Evolutionary conservation across 352 stramenopile genomes (phyloP).

Genomic region (Halophytophthora polymorphica): DNA sequence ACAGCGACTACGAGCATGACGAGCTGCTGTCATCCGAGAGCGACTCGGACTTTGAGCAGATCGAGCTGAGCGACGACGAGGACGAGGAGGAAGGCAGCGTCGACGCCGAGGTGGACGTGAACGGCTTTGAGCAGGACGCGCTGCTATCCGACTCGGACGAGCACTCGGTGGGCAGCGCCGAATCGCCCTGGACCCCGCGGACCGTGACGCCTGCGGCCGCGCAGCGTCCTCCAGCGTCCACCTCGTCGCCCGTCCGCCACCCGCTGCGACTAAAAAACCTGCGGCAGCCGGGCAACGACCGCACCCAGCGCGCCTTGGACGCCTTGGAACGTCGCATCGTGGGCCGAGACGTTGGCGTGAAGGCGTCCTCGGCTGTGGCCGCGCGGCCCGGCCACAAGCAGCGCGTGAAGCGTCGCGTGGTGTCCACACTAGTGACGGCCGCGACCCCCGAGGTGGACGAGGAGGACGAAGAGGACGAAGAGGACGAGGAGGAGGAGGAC

Average conservation of each 20-base stretch:
- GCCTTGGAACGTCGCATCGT: conserved; percentile 70
- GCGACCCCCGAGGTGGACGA: conserved; percentile 1
- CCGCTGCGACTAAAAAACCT: conserved; percentile 63
- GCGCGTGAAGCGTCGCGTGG: conserved; percentile 22
- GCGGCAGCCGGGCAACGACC: conserved; percentile 34
- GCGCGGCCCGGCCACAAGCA: not conserved
- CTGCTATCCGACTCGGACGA: conserved; percentile 28
- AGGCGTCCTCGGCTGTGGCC: not conserved
- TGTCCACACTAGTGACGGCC: conserved; percentile 14
- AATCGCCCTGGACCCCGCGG: conserved; percentile 12
- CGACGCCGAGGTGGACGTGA: conserved; percentile 16
- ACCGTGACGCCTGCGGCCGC: conserved; percentile 11
- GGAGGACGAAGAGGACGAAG: too few relatives aligned
- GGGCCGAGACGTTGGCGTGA: conserved; percentile 25
- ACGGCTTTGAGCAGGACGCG: conserved; percentile 15
- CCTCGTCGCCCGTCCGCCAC: conserved; percentile 19
- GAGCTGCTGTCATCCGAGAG: conserved; percentile 73
- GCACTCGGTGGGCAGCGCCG: conserved; percentile 16
- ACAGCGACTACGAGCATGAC: conserved; percentile 85
- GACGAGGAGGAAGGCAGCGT: conserved; percentile 35
- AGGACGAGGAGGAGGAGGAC: conserved; percentile 19
- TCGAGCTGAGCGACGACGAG: conserved; percentile 71
- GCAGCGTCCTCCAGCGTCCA: not conserved
- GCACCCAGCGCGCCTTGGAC: conserved; percentile 51
- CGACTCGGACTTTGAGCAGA: conserved; percentile 74